Evolutionary conservation across 305 asterid species (phyloP), one percentile per base, ranked within the genome.

Genomic region (Petunia hybrid): DNA sequence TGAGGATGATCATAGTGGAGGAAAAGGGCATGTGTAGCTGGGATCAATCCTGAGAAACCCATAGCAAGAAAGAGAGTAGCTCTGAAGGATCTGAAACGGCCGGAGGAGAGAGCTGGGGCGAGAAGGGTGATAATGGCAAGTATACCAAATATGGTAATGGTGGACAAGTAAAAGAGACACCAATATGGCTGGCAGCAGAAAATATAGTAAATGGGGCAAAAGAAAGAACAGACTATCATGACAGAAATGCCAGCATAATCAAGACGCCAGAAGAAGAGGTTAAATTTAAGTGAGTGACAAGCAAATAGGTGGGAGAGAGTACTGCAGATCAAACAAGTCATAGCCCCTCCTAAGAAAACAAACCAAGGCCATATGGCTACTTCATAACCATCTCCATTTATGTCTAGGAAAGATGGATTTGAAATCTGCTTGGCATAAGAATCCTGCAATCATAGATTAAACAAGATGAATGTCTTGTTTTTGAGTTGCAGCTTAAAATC

Each of bases 291-390:
- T 55, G 98, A 94, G 79, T 91, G 98, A 89, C 98, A 94, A 48
- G 98, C 91, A 71, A 94, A 90, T 76, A 92, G 90, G 80, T 94
- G 98, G 85, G 97, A 91, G 7, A 90, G 56, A 0, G 96, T 85
- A 86, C 97, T 94, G 74, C 86, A 89, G 42, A 93, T 81, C 62
- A 94, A 81, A 80, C 98, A 94, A 41, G 89, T 36, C 94, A 91
- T 94, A 16, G 97, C 95, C 13, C 98, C 98, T 46, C 76, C 88
- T 39, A 94, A 82, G 91, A 93, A 94, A 2, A 93, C 88, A 75
- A 94, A 88, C 98, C 98, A 94, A 10, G 98, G 98, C 97, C 97
- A 94, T 68, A 81, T 78, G 3, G 95, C 92, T 43, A 92, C 71
- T 40, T 89, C 57, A 31, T 78, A 81, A 0, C 88, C 77, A 59